Percentiles rank a stretch among this genome's conserved stretches.
Evolutionary conservation across 495 filamentous ascomycete genomes (phyloP).

Genomic region (Chaetomium cochliodes): DNA sequence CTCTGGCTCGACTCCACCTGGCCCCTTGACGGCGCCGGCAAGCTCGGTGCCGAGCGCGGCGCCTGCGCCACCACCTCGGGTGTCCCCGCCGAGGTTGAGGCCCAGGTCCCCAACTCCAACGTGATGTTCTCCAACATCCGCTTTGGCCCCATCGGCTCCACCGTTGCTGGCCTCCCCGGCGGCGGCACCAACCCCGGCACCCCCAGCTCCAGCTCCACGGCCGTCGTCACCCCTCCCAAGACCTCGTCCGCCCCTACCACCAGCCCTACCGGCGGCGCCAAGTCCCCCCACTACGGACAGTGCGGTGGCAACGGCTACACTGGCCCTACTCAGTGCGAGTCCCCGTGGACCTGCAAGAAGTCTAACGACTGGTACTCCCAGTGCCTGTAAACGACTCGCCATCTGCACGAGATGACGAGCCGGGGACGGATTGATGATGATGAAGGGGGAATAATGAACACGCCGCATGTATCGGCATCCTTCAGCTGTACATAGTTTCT

Average conservation of each 20-base stretch:
- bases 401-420: too few species aligned
- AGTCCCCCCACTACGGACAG: conserved; percentile 30
- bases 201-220: conserved; percentile 9
- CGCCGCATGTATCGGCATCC: conserved; percentile 4
- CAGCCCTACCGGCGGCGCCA: conserved; percentile 21
- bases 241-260: conserved; percentile 23
- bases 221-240: neutral
- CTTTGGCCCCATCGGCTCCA: conserved; percentile 66
- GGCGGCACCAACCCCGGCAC: conserved; percentile 22
- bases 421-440: neutral
- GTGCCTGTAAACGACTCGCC: conserved; percentile 8
- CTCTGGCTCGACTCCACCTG: conserved; percentile 80
- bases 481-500: conserved; percentile 29
- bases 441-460: neutral
- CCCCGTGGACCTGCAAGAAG: conserved; percentile 34
- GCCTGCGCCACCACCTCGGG: conserved; percentile 63
- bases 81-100: conserved; percentile 59
- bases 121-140: conserved; percentile 65
- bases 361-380: conserved; percentile 32
- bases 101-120: conserved; percentile 52
- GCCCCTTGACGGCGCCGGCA: conserved; percentile 53
- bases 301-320: conserved; percentile 50
- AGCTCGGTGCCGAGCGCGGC: conserved; percentile 67
- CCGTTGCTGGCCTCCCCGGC: conserved; percentile 43
- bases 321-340: conserved; percentile 45